Percentiles rank a stretch among this genome's conserved stretches.
These are phyloP conservation scores for button mushroom (Agaricus bisporus) DNA, from an alignment of 768 basidiomycete genomes.

Conservation along the genomic window DNA sequence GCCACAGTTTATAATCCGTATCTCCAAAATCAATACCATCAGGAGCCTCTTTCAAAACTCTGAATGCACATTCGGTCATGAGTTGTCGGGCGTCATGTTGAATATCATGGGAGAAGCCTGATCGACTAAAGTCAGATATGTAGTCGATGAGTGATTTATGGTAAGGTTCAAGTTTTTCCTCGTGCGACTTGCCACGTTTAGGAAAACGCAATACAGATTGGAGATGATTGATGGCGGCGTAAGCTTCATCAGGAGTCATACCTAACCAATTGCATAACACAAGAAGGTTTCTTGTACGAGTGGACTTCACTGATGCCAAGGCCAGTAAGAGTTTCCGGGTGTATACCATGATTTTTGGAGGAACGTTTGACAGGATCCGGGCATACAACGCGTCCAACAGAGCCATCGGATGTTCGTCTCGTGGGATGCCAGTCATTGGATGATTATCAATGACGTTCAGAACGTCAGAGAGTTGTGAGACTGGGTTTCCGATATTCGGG, in stretches of 20 bases:
- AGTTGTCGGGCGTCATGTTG: no score
- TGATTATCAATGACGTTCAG: neutral
- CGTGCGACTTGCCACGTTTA: neutral
- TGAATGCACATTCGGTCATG: no score
- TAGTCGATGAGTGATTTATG: no score
- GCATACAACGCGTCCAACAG: constrained; percentile 7
- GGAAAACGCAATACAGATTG: no score
- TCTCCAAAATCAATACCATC: no score
- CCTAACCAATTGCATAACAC: neutral
- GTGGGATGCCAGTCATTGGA: neutral
- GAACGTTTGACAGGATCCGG: neutral
- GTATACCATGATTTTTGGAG: neutral
- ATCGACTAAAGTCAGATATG: no score
- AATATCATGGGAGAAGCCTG: no score
- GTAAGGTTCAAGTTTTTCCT: no score
- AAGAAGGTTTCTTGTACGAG: neutral
- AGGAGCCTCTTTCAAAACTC: no score
- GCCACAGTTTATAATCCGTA: no score
- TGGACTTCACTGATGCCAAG: neutral
- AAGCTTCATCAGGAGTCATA: no score
- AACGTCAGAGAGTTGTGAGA: neutral
- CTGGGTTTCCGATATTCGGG: neutral
- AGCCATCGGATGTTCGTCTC: constrained; percentile 1
- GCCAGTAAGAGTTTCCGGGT: neutral
- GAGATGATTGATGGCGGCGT: no score